These are phyloP conservation scores for Scalesia atractyloides DNA, from an alignment of 129 eudicot genomes.

Conservation along the genomic window DNA sequence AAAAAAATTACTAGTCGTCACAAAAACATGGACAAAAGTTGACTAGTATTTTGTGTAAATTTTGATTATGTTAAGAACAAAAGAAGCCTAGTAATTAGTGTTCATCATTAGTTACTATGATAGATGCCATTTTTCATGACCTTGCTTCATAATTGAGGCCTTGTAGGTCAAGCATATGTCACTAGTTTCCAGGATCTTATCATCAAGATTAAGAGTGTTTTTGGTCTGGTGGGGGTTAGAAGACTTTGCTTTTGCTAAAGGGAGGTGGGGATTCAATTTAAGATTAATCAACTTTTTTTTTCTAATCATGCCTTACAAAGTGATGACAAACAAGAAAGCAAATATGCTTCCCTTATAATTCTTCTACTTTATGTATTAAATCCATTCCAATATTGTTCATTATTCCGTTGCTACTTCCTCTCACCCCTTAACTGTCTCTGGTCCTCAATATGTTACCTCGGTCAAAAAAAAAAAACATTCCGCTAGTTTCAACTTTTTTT, in stretches of 20 bases:
- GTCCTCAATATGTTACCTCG: conserved; percentile 36
- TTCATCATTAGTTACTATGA: too few species aligned
- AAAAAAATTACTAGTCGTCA: too few species aligned
- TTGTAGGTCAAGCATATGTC: too few species aligned
- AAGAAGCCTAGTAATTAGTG: too few species aligned
- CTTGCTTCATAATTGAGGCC: too few species aligned
- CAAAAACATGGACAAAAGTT: too few species aligned
- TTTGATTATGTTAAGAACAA: too few species aligned
- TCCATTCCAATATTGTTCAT: conserved; percentile 32
- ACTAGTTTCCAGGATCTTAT: too few species aligned
- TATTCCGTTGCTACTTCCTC: conserved; percentile 59
- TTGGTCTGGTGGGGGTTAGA: neutral
- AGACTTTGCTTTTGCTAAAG: neutral
- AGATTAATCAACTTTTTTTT: conserved; percentile 34
- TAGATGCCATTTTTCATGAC: too few species aligned
- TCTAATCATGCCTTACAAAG: conserved; percentile 50
- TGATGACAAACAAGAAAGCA: conserved; percentile 59
- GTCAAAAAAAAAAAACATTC: neutral
- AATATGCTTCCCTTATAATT: conserved; percentile 42
- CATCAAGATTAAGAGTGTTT: neutral
- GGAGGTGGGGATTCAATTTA: conserved; percentile 11
- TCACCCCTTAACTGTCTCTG: conserved; percentile 25
- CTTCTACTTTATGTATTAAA: conserved; percentile 32
- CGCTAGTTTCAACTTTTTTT: conserved; percentile 3
- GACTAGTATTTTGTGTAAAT: too few species aligned